Evolutionary conservation across 2,329 filamentous ascomycete genomes (phyloP).

Genomic region (Aureobasidium melanogenum): DNA sequence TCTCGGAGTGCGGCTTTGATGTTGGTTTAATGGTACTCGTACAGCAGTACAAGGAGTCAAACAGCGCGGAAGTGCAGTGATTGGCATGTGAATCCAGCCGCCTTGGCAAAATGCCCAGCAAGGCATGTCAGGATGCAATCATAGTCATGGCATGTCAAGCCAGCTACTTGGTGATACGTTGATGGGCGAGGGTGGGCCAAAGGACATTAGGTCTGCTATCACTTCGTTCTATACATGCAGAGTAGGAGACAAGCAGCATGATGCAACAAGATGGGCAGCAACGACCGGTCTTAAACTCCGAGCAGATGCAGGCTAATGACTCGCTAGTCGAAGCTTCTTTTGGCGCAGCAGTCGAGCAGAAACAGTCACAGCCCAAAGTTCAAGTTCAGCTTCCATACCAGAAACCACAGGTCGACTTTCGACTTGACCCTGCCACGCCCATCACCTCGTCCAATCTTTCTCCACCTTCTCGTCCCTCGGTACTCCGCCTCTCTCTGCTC

Average conservation of each 20-base stretch:
- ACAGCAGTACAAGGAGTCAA: background rate
- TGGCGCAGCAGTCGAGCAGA: background rate
- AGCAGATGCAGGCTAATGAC: background rate
- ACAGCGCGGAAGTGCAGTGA: background rate
- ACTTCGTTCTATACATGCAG: background rate
- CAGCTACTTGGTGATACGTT: background rate
- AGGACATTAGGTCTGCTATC: too few relatives aligned
- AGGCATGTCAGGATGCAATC: background rate
- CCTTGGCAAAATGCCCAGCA: background rate
- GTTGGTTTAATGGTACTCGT: background rate
- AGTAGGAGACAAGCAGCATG: background rate
- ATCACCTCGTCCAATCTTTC: background rate
- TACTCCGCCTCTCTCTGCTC: background rate
- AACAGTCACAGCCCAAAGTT: slow-evolving; percentile 1
- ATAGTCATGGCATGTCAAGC: background rate
- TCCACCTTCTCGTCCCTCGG: background rate
- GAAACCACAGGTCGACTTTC: background rate
- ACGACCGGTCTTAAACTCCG: background rate
- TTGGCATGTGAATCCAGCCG: background rate
- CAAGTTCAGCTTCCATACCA: background rate
- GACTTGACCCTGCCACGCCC: background rate
- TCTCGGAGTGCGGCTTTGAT: slow-evolving; percentile 6
- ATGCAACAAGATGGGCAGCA: background rate
- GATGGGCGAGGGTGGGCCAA: too few relatives aligned
- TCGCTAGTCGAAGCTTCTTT: slow-evolving; percentile 1